Conservation (phyloP, 1,139 yeast genomes). For the Ogataea hybrid region DNA sequence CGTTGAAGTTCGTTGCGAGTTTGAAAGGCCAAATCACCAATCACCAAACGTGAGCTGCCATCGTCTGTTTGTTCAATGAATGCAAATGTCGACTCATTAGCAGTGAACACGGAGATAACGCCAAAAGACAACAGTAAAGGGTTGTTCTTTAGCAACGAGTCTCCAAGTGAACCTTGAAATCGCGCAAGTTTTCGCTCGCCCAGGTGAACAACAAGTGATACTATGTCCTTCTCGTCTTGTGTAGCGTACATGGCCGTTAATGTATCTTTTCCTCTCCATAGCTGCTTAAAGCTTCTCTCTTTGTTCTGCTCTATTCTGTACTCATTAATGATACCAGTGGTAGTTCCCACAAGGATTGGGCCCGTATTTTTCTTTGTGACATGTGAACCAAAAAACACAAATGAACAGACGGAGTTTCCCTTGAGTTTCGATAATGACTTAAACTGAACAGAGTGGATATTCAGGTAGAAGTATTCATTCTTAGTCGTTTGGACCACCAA, state of each 20-base stretch:
- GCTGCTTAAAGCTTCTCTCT: constrained; percentile 39
- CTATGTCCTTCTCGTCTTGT: constrained; percentile 8
- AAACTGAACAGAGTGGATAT: constrained; percentile 36
- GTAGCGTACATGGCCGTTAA: constrained; percentile 15
- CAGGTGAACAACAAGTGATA: constrained; percentile 13
- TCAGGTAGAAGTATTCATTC: constrained; percentile 46
- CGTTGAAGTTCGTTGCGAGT: constrained; percentile 21
- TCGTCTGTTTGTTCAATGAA: constrained; percentile 20
- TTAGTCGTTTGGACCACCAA: constrained; percentile 44
- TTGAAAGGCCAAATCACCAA: constrained; percentile 18
- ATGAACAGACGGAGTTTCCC: constrained; percentile 39
- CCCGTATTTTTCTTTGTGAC: constrained; percentile 40
- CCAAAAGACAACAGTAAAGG: constrained; percentile 22
- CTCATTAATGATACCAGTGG: constrained; percentile 46
- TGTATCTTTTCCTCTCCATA: constrained; percentile 32
- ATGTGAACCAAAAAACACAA: constrained; percentile 43
- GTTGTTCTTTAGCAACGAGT: constrained; percentile 21
- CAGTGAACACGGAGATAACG: constrained; percentile 10
- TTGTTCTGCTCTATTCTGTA: constrained; percentile 41
- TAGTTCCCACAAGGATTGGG: constrained; percentile 47
- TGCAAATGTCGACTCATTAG: constrained; percentile 14
- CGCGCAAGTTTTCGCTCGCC: constrained; percentile 19
- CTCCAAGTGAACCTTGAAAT: constrained; percentile 17
- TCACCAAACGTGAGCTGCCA: constrained; percentile 17
- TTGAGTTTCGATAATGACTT: constrained; percentile 42